Percentiles rank a stretch among this genome's conserved stretches.
These are phyloP conservation scores for Botryosphaeria dothidea DNA, from an alignment of 2,329 filamentous ascomycete species.

Conservation along the genomic window DNA sequence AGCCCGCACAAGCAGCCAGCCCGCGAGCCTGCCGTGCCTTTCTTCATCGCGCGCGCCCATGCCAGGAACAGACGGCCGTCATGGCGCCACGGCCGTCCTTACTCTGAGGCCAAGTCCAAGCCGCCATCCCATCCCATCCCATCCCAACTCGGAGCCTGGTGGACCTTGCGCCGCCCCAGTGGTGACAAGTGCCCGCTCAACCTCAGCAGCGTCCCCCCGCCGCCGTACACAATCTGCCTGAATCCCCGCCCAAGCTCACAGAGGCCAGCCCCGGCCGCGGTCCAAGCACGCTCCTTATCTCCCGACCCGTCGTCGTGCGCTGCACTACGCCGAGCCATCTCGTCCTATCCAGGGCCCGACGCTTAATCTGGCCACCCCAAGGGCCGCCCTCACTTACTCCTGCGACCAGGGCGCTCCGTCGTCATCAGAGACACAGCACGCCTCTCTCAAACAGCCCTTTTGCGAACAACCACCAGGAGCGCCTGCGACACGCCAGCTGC, in stretches of 20 bases:
- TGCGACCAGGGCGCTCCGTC: constrained; percentile 14
- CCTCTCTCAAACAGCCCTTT: background rate
- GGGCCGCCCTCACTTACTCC: constrained; percentile 19
- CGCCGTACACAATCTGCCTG: background rate
- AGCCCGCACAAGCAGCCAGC: background rate
- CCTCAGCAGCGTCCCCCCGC: constrained; percentile 13
- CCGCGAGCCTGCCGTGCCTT: constrained; percentile 13
- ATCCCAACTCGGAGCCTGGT: background rate
- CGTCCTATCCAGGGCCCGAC: constrained; percentile 15
- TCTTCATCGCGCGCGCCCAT: constrained; percentile 14
- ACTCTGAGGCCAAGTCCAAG: constrained; percentile 5
- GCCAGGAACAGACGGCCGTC: constrained; percentile 16
- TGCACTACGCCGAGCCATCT: background rate
- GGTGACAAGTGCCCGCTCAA: background rate
- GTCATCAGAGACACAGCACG: constrained; percentile 8
- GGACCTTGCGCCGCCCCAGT: background rate
- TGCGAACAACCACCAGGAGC: background rate
- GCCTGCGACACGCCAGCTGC: constrained; percentile 6
- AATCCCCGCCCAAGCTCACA: background rate
- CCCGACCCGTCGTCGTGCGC: background rate
- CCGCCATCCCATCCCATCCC: background rate
- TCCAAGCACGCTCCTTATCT: background rate
- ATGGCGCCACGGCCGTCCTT: constrained; percentile 14
- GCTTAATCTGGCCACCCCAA: background rate
- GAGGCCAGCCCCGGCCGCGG: background rate